Base-by-base conservation (phyloP, 495 filamentous ascomycete species). In the Trichoderma reesei region DNA sequence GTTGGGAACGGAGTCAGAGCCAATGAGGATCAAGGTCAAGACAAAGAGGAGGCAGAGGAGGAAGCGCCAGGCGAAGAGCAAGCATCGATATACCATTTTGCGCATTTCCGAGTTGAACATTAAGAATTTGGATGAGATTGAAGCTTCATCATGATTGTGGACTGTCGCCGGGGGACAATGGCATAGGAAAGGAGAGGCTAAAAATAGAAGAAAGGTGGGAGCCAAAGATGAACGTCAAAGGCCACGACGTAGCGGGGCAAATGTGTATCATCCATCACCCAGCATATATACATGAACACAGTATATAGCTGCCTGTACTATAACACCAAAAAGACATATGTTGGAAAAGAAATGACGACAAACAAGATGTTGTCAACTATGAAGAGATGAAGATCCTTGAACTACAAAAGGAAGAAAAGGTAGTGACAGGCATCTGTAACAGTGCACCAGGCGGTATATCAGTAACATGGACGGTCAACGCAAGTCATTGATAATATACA, bases 11-110 rank as follows among this genome's bases (percentile, higher is more conserved):
- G 96, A 98, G 75, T 77, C 82, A 39, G 94, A 98, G 82, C 95
- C 95, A 54, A 74, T 96, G 82, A 79, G 91, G 64, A 72, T 90
- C 64, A 89, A 90, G 78, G 83, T 91, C 81, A 98, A 98, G 89
- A 98, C 89, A 70, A 97, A 97, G 85, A 75, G 86, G 76, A 86
- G 94, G 79, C 83, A 87, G 71, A 80, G 95, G 71, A 85, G 86
- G 69, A 81, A 85, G 11, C 89, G 86, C 79, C 80, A 72, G 42
- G 86, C 92, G 16, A 83, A 75, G 74, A 97, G 89, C 78, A 96
- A 98, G 82, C 90, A 95, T 70, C 78, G 80, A 70, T 92, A 86
- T 76, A 98, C 95, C n/a, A 77, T 96, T 0, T 68, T 98, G 79
- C 79, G 85, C 74, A 85, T 98, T 36, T 86, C 86, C 73, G 90